Base-by-base conservation (phyloP, 2,329 filamentous ascomycete species). In the Colletotrichum sp. region DNA sequence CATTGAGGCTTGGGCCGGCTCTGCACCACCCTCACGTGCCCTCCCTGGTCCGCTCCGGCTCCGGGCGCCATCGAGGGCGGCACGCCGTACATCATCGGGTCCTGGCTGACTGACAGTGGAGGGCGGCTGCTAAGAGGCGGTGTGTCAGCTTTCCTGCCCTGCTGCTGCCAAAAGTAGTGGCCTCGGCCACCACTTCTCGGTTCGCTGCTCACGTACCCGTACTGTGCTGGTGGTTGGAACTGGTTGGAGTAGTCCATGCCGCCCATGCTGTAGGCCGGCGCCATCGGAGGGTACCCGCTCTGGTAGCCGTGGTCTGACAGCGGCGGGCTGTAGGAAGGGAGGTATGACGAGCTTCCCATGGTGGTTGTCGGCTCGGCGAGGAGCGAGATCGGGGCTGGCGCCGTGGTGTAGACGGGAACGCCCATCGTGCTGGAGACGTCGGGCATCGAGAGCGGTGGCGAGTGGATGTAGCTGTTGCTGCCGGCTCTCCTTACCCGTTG, bases 1-100 rank as follows among this genome's bases (percentile, higher is more conserved):
- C 96, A 98, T 83, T 98, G 95, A 61, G 96, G 96, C 86, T 98
- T 98, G n/a, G 95, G 95, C 78, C 94, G 91, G 79, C 92, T 93
- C 83, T 94, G 93, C 22, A 96, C 89, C 19, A 96, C 91, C 75
- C 94, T 90, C 52, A 95, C 92, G 78, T 92, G 87, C 59, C 87
- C 82, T 48, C 84, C 83, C 77, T 68, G 79, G 57, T 71, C 82
- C 73, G 63, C 79, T 55, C 81, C 72, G 75, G 81, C 82, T 55
- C 84, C 83, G 27, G 84, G 81, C n/a, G 84, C 79, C 66, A 88
- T 81, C 65, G 81, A 82, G 76, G 72, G 83, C 70, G 78, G 85
- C 16, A 88, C 83, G 28, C 86, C 84, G 78, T 89, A 89, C 82
- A 89, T 85, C 77, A 89, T 82, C 8, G 81, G 71, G 28, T 89